These are phyloP conservation scores for Mycena capillaripes DNA, from an alignment of 768 basidiomycete species.

Conservation along the genomic window DNA sequence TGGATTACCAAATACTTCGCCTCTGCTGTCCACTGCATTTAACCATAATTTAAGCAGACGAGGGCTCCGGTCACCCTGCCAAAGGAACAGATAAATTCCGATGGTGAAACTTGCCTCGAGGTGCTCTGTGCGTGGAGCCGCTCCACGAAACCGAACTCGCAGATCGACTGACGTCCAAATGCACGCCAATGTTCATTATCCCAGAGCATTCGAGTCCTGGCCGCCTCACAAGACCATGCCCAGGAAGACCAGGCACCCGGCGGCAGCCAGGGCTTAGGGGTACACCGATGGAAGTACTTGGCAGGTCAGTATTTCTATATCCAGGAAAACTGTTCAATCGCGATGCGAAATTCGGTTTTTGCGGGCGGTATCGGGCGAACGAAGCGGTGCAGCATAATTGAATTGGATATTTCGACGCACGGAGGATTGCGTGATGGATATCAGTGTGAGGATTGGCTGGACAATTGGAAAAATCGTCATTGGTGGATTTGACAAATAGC, in stretches of 20 bases:
- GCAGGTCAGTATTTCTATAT: background rate
- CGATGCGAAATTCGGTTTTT: constrained; percentile 5
- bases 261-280: background rate
- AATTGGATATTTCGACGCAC: background rate
- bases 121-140: no score
- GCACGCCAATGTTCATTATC: no score
- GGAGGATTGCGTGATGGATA: background rate
- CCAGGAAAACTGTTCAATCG: background rate
- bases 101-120: no score
- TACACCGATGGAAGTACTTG: background rate
- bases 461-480: background rate
- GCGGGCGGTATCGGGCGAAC: background rate
- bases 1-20: no score
- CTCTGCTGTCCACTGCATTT: no score
- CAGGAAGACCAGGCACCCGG: background rate
- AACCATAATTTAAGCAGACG: no score
- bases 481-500: background rate
- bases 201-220: no score
- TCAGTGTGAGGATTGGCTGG: background rate
- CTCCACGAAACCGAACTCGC: no score
- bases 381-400: constrained; percentile 23
- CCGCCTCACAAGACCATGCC: no score
- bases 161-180: no score
- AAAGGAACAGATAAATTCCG: no score
- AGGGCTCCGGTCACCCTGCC: no score